phyloP scores from a whole-genome alignment of 2,329 filamentous ascomycete species.

The Colletotrichum sp. region DNA sequence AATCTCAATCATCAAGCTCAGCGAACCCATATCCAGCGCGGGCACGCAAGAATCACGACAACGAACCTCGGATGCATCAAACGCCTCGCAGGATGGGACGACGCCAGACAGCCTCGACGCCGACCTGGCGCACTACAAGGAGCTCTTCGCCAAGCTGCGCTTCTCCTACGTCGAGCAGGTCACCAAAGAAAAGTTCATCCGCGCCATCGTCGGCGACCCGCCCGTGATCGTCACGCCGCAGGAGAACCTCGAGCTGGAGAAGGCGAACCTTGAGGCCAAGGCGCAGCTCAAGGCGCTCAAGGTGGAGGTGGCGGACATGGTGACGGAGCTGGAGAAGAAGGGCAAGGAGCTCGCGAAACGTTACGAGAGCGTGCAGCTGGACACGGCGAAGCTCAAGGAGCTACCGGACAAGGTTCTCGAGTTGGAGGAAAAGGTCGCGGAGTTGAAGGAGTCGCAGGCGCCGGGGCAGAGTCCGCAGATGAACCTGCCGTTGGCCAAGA shows the following conservation, averaged over 20 bases:
- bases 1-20: slow-evolving; percentile 78
- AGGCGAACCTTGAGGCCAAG: slow-evolving; percentile 72
- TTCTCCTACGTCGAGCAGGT: slow-evolving; percentile 99
- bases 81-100: slow-evolving; percentile 66
- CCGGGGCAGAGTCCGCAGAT: slow-evolving; percentile 46
- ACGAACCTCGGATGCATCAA: slow-evolving; percentile 76
- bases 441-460: slow-evolving; percentile 48
- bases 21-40: slow-evolving; percentile 72
- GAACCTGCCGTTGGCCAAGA: slow-evolving; percentile 63
- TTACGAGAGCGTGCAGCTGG: slow-evolving; percentile 55
- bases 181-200: slow-evolving; percentile 97
- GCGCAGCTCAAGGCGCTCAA: slow-evolving; percentile 80
- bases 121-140: slow-evolving; percentile 89
- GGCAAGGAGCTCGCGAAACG: slow-evolving; percentile 62
- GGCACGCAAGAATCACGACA: slow-evolving; percentile 43
- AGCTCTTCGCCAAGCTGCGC: slow-evolving; percentile 93
- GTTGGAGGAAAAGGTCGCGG: slow-evolving; percentile 53
- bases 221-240: slow-evolving; percentile 82
- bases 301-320: slow-evolving; percentile 75
- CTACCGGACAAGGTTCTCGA: slow-evolving; percentile 55
- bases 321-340: slow-evolving; percentile 72
- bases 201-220: slow-evolving; percentile 88
- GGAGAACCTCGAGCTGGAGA: slow-evolving; percentile 82
- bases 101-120: slow-evolving; percentile 80
- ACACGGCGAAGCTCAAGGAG: slow-evolving; percentile 53